Base-by-base conservation (phyloP, 257 asterid species). In the Fraxinus anomala region DNA sequence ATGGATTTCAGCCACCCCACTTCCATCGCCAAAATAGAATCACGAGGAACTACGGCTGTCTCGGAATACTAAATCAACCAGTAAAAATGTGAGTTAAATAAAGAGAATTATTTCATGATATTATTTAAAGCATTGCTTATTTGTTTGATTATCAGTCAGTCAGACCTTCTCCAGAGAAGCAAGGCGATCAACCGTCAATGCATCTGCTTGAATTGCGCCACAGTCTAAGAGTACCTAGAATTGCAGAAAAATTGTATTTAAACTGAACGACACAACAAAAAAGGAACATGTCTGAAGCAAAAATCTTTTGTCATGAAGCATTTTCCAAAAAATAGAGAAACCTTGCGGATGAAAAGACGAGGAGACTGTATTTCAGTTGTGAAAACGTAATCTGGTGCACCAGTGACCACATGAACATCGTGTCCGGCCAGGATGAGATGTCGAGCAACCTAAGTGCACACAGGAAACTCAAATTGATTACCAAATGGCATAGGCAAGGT, bases 171-270 rank as follows among this genome's bases (percentile, higher is more conserved):
- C 97, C 80, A 96, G 75, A 70, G 99, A 96, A 76, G 98, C 99
- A 77, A 96, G 97, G 49, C 97, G 97, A 81, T 96, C 99, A 82
- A 96, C 99, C 8, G 99, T 96, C 91, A 96, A 86, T 24, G 99
- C 99, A 88, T 96, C 99, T 40, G 98, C 96, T 85, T 96, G 99
- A 86, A 96, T 98, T 72, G 99, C 99, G 74, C 99, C 99, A 88
- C 98, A 96, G 81, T 96, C 99, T 74, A 96, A 83, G 68, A 96
- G 86, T 74, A 96, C 97, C 99, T 92, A 83, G 5, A 78, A 47
- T 65, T 68, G 28, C 80, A 80, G 63, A 73, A 63, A 70, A 42
- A 19, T 6, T 33, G 70, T n/a, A 14, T 63, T 70, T 23, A 42
- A 70, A 30, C 68, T 23, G 9, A 28, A 33, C n/a, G 24, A 77